phyloP scores from a whole-genome alignment of 108 stramenopile genomes.

The Discostella stelligeroides region DNA sequence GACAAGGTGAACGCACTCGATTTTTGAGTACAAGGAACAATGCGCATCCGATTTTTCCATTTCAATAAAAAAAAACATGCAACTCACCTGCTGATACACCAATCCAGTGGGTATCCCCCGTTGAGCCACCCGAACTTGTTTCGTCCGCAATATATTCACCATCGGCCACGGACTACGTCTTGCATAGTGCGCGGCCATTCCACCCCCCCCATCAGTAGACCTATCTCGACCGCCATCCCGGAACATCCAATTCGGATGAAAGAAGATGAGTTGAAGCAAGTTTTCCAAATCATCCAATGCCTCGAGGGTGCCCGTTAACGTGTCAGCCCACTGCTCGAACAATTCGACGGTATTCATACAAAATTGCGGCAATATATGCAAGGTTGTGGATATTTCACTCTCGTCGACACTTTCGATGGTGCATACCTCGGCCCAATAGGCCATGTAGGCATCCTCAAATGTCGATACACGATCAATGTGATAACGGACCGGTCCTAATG shows the following conservation, averaged over 20 bases:
- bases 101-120: conserved; percentile 94
- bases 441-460: conserved; percentile 89
- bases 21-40: too few species aligned
- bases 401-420: conserved; percentile 68
- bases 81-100: conserved; percentile 81
- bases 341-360: conserved; percentile 85
- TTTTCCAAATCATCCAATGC: conserved; percentile 62
- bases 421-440: conserved; percentile 92
- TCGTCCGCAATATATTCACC: conserved; percentile 96
- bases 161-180: conserved; percentile 94
- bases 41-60: too few species aligned
- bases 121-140: conserved; percentile 92
- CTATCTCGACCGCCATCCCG: conserved; percentile 94
- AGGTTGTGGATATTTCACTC: conserved; percentile 79
- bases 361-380: conserved; percentile 89
- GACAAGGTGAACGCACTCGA: too few species aligned
- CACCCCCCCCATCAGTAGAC: conserved; percentile 70
- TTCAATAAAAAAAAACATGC: too few species aligned
- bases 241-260: conserved; percentile 95
- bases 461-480: conserved; percentile 65
- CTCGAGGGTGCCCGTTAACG: conserved; percentile 88
- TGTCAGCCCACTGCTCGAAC: conserved; percentile 89
- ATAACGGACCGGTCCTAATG: conserved; percentile 89
- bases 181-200: conserved; percentile 91
- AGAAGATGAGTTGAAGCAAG: conserved; percentile 93